Conservation (phyloP, 2,329 filamentous ascomycete genomes). For the Xylaria multiplex region DNA sequence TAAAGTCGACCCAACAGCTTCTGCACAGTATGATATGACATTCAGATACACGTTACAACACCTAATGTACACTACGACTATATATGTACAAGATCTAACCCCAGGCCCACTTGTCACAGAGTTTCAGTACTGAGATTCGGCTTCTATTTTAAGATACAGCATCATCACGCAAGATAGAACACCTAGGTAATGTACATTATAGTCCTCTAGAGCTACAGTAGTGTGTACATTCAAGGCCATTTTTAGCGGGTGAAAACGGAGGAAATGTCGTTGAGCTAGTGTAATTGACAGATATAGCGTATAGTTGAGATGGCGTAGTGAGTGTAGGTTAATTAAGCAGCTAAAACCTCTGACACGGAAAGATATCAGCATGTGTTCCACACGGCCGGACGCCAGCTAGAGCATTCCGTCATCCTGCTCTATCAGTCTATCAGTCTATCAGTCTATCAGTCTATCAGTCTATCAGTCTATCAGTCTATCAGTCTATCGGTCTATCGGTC, state of each 20-base stretch:
- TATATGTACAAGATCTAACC: slow-evolving; percentile 26
- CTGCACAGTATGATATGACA: slow-evolving; percentile 5
- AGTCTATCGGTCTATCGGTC: too few species aligned
- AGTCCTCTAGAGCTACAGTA: too few species aligned
- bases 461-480: too few species aligned
- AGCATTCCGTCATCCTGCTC: slow-evolving; percentile 16
- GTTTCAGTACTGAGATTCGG: slow-evolving; percentile 23
- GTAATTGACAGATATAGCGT: neutral
- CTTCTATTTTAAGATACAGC: slow-evolving; percentile 34
- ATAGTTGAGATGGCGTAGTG: neutral
- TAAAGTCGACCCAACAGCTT: slow-evolving; percentile 8
- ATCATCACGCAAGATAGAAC: slow-evolving; percentile 21
- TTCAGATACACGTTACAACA: slow-evolving; percentile 2
- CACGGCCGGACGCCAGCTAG: neutral
- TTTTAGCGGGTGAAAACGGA: neutral
- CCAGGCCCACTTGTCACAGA: slow-evolving; percentile 28
- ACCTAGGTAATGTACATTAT: neutral
- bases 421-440: neutral
- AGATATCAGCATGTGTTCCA: neutral
- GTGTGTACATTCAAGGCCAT: neutral
- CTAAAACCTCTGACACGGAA: neutral
- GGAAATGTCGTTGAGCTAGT: neutral
- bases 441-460: too few species aligned
- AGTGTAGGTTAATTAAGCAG: neutral
- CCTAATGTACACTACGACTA: too few species aligned